Evolutionary conservation across 2,329 filamentous ascomycete species (phyloP).

Genomic region (Aspergillus candidus): DNA sequence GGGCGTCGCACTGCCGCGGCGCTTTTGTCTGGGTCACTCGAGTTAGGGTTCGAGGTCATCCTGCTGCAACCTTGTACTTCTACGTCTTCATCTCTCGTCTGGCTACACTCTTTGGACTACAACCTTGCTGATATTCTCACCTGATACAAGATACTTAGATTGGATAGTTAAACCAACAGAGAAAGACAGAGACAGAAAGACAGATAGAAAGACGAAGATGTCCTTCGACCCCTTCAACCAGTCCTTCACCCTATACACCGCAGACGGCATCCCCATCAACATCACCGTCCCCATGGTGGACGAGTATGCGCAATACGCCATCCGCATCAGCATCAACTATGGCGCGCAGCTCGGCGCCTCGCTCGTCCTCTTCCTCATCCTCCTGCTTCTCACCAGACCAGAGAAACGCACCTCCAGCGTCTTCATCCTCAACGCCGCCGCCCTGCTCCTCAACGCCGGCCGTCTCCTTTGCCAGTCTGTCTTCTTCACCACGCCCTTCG

Average conservation of each 20-base stretch:
- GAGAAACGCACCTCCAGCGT: conserved; percentile 60
- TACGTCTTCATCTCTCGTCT: conserved; percentile 7
- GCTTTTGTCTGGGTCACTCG: too few relatives aligned
- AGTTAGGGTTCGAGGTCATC: too few relatives aligned
- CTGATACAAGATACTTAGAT: too few relatives aligned
- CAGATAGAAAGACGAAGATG: conserved; percentile 10
- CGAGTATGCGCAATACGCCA: conserved; percentile 42
- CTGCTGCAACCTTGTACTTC: not conserved
- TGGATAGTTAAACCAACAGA: too few relatives aligned
- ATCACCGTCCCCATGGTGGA: conserved; percentile 43
- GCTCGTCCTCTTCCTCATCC: conserved; percentile 57
- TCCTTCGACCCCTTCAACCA: conserved; percentile 50
- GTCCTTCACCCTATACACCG: conserved; percentile 42
- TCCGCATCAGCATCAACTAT: conserved; percentile 56
- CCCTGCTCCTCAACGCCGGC: conserved; percentile 55
- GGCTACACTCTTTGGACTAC: conserved; percentile 1
- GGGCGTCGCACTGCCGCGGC: conserved; percentile 12
- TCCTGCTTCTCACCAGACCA: conserved; percentile 61
- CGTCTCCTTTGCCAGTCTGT: conserved; percentile 42
- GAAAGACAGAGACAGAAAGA: not conserved
- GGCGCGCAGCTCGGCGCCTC: conserved; percentile 65
- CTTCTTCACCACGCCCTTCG: conserved; percentile 57
- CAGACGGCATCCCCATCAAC: conserved; percentile 40
- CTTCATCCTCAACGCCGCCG: conserved; percentile 59
- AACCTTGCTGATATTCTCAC: too few relatives aligned